Conservation (phyloP, 441 rosid genomes). For the Gossypium schwendimanii region DNA sequence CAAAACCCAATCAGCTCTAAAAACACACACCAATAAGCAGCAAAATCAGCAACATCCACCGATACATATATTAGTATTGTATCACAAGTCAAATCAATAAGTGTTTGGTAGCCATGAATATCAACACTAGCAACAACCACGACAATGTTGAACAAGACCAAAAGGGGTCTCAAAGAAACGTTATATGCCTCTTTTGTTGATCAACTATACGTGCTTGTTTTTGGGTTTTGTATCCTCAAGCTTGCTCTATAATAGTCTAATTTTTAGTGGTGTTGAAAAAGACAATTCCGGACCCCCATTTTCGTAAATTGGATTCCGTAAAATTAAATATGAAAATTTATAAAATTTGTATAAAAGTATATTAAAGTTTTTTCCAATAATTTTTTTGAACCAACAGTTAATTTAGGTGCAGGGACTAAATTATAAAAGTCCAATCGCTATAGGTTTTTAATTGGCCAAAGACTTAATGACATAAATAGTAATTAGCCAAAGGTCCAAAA, state of each 20-base stretch:
- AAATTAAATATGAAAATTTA: too few species aligned
- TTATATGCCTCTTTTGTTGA: constrained; percentile 30
- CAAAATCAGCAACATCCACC: not conserved
- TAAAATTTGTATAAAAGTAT: too few species aligned
- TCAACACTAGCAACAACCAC: not conserved
- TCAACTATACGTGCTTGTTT: constrained; percentile 45
- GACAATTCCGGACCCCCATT: accelerated
- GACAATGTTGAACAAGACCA: constrained; percentile 16
- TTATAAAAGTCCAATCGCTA: too few species aligned
- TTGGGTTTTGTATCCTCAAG: constrained; percentile 62
- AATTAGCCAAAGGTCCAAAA: too few species aligned
- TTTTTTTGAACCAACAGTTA: too few species aligned
- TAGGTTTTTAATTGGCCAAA: too few species aligned
- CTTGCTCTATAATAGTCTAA: constrained; percentile 20
- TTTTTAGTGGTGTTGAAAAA: too few species aligned
- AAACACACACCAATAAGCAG: not conserved
- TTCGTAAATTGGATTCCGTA: too few species aligned
- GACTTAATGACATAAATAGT: too few species aligned
- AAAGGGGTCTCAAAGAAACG: constrained; percentile 21
- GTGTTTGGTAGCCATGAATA: not conserved
- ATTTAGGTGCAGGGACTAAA: too few species aligned
- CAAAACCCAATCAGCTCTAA: not conserved
- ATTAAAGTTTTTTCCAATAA: too few species aligned
- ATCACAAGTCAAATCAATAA: not conserved
- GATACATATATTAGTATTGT: not conserved